Conservation (phyloP, 768 basidiomycete genomes). For the Lentinula aciculospora region DNA sequence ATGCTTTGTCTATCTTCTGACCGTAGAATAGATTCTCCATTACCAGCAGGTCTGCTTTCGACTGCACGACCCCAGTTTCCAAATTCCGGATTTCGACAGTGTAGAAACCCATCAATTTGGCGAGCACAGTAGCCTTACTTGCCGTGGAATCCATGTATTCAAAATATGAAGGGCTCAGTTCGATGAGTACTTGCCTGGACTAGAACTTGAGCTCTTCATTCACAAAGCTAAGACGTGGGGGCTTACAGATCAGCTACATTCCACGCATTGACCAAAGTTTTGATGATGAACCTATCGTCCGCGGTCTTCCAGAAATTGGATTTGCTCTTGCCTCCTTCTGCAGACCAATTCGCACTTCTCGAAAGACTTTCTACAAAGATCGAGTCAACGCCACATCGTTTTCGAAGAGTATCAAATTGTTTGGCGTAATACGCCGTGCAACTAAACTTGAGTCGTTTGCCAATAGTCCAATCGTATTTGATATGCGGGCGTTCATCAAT, state of each 20-base stretch:
- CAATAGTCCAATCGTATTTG: constrained; percentile 77
- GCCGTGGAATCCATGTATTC: constrained; percentile 69
- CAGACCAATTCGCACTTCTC: constrained; percentile 60
- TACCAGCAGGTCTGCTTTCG: constrained; percentile 70
- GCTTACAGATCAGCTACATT: constrained; percentile 80
- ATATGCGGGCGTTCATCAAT: constrained; percentile 77
- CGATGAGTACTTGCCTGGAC: constrained; percentile 68
- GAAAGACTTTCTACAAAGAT: constrained; percentile 56
- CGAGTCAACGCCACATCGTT: constrained; percentile 62
- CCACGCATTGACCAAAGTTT: constrained; percentile 83
- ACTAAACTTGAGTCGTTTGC: constrained; percentile 68
- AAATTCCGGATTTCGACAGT: constrained; percentile 72
- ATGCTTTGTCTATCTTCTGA: constrained; percentile 61
- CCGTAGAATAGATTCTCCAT: constrained; percentile 85
- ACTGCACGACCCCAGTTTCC: constrained; percentile 57
- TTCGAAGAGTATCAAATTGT: constrained; percentile 67
- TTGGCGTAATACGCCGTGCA: constrained; percentile 82
- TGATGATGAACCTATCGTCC: constrained; percentile 77
- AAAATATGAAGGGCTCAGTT: constrained; percentile 76
- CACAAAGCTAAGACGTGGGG: not conserved
- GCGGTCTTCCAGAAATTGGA: constrained; percentile 79
- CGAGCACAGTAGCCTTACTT: constrained; percentile 60
- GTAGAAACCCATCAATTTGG: constrained; percentile 80
- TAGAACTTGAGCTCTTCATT: not conserved
- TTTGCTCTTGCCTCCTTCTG: constrained; percentile 77